Evolutionary conservation across 768 basidiomycete species (phyloP).

Genomic region (Russula emetica): DNA sequence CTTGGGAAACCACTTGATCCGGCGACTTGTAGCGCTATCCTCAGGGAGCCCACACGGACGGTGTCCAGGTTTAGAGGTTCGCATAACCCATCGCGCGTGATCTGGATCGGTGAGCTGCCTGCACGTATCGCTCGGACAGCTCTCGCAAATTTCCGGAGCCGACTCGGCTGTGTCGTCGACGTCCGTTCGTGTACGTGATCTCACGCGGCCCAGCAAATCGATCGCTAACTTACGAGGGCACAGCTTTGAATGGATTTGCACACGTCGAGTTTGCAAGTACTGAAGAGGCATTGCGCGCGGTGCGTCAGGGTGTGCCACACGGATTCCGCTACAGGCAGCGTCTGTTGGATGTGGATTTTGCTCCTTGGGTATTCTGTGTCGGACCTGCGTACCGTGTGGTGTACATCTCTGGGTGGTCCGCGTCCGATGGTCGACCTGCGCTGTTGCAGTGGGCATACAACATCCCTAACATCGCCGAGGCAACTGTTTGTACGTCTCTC

Average conservation of each 20-base stretch:
- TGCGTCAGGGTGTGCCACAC: slow-evolving; percentile 5
- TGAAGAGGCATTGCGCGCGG: slow-evolving; percentile 12
- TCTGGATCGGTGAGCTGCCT: slow-evolving; percentile 18
- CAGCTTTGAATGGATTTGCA: slow-evolving; percentile 15
- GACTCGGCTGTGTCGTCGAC: slow-evolving; percentile 22
- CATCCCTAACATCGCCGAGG: not conserved
- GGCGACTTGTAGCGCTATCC: not conserved
- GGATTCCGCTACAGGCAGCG: slow-evolving; percentile 19
- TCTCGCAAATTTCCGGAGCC: slow-evolving; percentile 21
- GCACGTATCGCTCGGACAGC: not conserved
- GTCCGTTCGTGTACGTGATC: slow-evolving; percentile 20
- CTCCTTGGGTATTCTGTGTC: slow-evolving; percentile 3
- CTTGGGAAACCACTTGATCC: not conserved
- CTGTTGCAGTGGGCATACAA: slow-evolving; percentile 10
- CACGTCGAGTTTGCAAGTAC: slow-evolving; percentile 23
- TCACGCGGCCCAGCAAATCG: no score
- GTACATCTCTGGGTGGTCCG: slow-evolving; percentile 14
- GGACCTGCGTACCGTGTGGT: slow-evolving; percentile 1
- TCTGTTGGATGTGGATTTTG: slow-evolving; percentile 16
- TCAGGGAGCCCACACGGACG: slow-evolving; percentile 10
- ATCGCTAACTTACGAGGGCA: not conserved
- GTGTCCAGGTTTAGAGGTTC: slow-evolving; percentile 14
- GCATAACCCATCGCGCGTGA: slow-evolving; percentile 9
- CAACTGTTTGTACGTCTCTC: not conserved
- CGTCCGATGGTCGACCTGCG: not conserved